Evolutionary conservation across 2,329 filamentous ascomycete genomes (phyloP).

Genomic region (Colletotrichum australisinense): DNA sequence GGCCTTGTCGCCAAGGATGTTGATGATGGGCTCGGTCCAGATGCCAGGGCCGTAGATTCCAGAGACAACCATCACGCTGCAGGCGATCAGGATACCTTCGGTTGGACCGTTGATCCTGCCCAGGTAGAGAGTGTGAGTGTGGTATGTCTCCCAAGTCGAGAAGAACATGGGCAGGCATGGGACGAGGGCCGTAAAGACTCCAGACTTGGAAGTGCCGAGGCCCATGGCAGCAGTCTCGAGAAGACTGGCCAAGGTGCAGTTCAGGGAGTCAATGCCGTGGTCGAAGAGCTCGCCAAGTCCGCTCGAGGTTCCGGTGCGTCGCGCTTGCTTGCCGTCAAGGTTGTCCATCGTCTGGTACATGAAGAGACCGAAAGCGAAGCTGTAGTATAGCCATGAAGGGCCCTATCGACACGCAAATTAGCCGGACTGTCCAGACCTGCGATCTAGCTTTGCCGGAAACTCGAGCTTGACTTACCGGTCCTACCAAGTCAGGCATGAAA

Average conservation of each 20-base stretch:
- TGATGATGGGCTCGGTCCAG: conserved; percentile 81
- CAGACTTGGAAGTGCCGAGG: conserved; percentile 83
- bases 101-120: conserved; percentile 98
- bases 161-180: conserved; percentile 99
- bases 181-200: conserved; percentile 90
- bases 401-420: conserved; percentile 61
- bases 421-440: conserved; percentile 32
- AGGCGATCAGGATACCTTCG: conserved; percentile 92
- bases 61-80: conserved; percentile 85
- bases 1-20: conserved; percentile 71
- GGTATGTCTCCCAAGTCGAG: conserved; percentile 99
- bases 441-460: background rate
- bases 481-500: conserved; percentile 89
- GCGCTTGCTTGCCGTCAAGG: conserved; percentile 96
- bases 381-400: conserved; percentile 93
- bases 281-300: conserved; percentile 97
- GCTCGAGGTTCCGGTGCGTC: conserved; percentile 93
- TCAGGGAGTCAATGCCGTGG: conserved; percentile 97
- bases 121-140: conserved; percentile 96
- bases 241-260: conserved; percentile 93
- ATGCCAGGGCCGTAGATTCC: conserved; percentile 90
- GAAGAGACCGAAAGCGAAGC: conserved; percentile 95
- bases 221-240: conserved; percentile 95
- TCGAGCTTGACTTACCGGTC: conserved; percentile 73
- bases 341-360: conserved; percentile 99